Evolutionary conservation across 1,284 basidiomycete species (phyloP), one percentile per base, ranked within the genome.

Genomic region (Moesziomyces aphidis): DNA sequence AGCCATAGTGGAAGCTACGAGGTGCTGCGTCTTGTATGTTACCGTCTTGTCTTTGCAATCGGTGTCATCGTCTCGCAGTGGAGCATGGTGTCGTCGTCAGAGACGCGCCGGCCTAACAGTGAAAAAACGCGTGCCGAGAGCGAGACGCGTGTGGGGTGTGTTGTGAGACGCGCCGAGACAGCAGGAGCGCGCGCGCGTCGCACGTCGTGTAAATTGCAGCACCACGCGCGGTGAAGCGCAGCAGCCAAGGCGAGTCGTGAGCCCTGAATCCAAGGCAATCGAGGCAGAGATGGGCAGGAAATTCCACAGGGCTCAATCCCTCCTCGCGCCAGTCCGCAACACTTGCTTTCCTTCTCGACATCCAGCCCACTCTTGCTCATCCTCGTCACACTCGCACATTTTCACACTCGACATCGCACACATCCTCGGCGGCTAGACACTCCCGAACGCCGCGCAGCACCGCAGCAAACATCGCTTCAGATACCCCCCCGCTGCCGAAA

Each of bases 1-100:
- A 71, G 61, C 55, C 55, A 3, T 69, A 42, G 39, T 15, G 11
- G 1, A 19, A 7, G 11, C 13, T 7, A 17, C 19, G 39, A 19
- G 39, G 13, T 17, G 17, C 39, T 42, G 17, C 17, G 17, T 42
- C 17, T 42, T 17, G 26, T 28, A 28, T 28, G 8, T 8, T 28
- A 28, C 26, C 26, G 26, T 28, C 31, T 34, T 34, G 26, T 28
- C 31, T 34, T 34, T 34, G 31, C 31, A 34, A 9, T 5, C 10
- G 13, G 31, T 11, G 31, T 13, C 6, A n/a, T 17, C 15, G 39
- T 42, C 15, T 42, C 17, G 39, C 17, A 19, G 39, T 19, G 39
- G 26, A 28, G 26, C 5, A 15, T 36, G 36, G 36, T 36, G 36
- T 36, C 13, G 26, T 6, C 6, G 26, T 6, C 6, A 6, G 31